These are phyloP conservation scores for Aureobasidium leucospermi DNA, from an alignment of 2,329 filamentous ascomycete genomes.

Conservation along the genomic window DNA sequence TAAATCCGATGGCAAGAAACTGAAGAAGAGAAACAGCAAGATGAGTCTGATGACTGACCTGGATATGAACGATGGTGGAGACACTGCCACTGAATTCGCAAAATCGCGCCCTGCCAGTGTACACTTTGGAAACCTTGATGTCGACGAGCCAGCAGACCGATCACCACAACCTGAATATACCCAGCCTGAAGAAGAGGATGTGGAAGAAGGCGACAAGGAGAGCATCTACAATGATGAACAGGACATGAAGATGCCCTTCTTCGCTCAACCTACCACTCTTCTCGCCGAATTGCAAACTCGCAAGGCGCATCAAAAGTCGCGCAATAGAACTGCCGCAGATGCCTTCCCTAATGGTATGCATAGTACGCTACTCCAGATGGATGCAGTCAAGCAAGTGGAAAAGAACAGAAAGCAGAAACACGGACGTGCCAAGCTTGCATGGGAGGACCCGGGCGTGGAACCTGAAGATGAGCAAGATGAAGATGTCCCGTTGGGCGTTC, in stretches of 20 bases:
- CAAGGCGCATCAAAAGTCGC: conserved; percentile 77
- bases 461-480: conserved; percentile 55
- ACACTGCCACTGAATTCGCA: background rate
- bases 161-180: conserved; percentile 8
- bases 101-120: conserved; percentile 5
- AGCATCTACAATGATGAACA: conserved; percentile 39
- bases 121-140: background rate
- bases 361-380: conserved; percentile 81
- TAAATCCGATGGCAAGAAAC: conserved; percentile 23
- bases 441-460: conserved; percentile 59
- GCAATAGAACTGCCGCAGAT: conserved; percentile 59
- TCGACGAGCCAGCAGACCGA: background rate
- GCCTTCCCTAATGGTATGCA: conserved; percentile 72
- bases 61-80: conserved; percentile 18
- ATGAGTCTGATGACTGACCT: conserved; percentile 23
- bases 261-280: conserved; percentile 77
- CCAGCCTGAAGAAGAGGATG: conserved; percentile 20
- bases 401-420: conserved; percentile 65
- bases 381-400: conserved; percentile 82
- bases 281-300: conserved; percentile 86
- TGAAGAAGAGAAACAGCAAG: conserved; percentile 28
- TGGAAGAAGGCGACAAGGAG: conserved; percentile 28
- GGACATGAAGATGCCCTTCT: conserved; percentile 40
- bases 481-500: conserved; percentile 78
- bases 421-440: conserved; percentile 71